Base-by-base conservation (phyloP, 208 protist species). In the Leishmania lainsoni region DNA sequence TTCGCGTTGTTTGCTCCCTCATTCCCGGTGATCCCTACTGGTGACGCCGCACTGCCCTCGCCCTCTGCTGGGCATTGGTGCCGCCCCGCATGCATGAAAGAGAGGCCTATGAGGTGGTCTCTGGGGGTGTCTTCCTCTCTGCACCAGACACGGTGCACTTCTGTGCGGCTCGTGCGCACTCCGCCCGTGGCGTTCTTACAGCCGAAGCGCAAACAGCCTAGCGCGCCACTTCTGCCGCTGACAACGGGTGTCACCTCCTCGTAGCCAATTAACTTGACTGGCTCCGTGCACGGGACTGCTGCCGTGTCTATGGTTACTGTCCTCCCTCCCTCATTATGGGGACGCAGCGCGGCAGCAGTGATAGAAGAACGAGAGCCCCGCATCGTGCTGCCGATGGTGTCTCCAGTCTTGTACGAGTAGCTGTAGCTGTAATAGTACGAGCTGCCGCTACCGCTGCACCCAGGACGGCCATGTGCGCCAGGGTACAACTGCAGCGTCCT, bases 161-260 rank as follows among this genome's bases (percentile, higher is more conserved):
- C 81, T 48, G 77, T 81, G 42, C 76, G 76, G 45, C 76, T 81
- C 72, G 39, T 78, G 14, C 81, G 81, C 76, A 48, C 76, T 42
- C 61, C 71, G 1, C 42, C 52, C 29, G 74, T 32, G 6, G 65
- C 58, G 45, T 52, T 76, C 45, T 66, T 65, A 10, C 39, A 70
- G 39, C 80, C 39, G 35, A 77, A 78, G 4, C 71, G 63, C 65
- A 82, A 66, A 52, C 76, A 78, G 2, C 48, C 22, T 9, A 79
- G 58, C 45, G 49, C 39, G 56, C 63, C 16, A 20, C 54, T 26
- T 1, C 32, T 8, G 54, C 74, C 74, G 16, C 49, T 20, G 56
- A 39, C 74, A 66, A 77, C 39, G 1, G 74, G 74, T 17, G 61
- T 49, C n/a, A 86, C 79, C 56, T 80, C 79, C 51, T 86, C 83